Evolutionary conservation across 805 yeast species (phyloP).

Genomic region (Wickerhamomyces canadensis): DNA sequence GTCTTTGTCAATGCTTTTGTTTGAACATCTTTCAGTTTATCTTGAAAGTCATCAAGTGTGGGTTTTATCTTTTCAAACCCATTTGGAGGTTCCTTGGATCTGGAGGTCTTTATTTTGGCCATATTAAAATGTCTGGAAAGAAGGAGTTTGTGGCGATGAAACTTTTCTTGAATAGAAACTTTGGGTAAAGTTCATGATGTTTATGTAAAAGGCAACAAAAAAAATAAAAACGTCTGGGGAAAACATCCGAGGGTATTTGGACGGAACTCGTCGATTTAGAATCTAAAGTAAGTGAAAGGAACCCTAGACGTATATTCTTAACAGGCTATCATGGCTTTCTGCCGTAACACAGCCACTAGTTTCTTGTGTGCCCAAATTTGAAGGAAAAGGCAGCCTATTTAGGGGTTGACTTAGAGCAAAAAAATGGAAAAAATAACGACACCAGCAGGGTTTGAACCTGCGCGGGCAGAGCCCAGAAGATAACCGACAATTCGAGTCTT

Average conservation of each 20-base stretch:
- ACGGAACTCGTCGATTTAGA: too few relatives aligned
- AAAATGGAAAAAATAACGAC: conserved; percentile 28
- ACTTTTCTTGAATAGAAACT: neutral
- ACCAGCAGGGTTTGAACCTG: conserved; percentile 44
- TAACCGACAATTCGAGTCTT: conserved; percentile 35
- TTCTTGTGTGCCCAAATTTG: too few relatives aligned
- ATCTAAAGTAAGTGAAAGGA: too few relatives aligned
- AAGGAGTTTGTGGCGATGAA: too few relatives aligned
- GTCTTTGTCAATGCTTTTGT: conserved; percentile 32
- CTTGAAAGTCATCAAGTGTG: conserved; percentile 54
- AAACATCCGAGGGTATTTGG: too few relatives aligned
- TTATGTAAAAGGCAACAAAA: neutral
- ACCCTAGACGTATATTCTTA: too few relatives aligned
- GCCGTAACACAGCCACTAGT: too few relatives aligned
- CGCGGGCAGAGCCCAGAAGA: conserved; percentile 45
- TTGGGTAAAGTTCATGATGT: neutral
- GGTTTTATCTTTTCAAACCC: conserved; percentile 69
- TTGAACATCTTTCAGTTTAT: conserved; percentile 51
- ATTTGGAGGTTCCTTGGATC: conserved; percentile 56
- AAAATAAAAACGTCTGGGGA: neutral
- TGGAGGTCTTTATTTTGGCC: conserved; percentile 40
- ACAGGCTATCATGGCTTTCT: too few relatives aligned
- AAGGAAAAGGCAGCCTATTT: too few relatives aligned
- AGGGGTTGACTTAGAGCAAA: too few relatives aligned
- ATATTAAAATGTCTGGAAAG: conserved; percentile 18